phyloP scores from a whole-genome alignment of 1,284 basidiomycete species.

The Boletus sp. region DNA sequence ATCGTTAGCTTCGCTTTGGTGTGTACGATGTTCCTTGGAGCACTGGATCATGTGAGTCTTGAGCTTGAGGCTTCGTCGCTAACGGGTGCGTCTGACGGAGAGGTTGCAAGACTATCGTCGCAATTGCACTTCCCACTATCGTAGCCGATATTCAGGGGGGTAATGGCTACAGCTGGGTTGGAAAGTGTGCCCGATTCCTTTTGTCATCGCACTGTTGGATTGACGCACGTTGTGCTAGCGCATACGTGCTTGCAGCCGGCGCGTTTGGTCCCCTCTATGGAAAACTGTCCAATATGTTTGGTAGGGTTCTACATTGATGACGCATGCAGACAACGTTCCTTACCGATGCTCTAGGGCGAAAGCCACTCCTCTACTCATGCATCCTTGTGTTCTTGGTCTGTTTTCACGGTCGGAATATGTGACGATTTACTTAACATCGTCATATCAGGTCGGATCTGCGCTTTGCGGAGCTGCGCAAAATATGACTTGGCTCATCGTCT shows the following conservation, averaged over 20 bases:
- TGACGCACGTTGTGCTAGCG: conserved; percentile 36
- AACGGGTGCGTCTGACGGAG: neutral
- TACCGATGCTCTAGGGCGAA: conserved; percentile 50
- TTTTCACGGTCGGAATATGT: neutral
- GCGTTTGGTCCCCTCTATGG: conserved; percentile 71
- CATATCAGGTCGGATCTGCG: conserved; percentile 65
- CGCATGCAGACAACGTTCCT: conserved; percentile 47
- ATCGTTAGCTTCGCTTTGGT: conserved; percentile 56
- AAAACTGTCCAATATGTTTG: conserved; percentile 65
- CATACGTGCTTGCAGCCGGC: conserved; percentile 70
- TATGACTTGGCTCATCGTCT: conserved; percentile 72
- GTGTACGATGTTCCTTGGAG: conserved; percentile 56
- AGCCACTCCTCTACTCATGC: conserved; percentile 53
- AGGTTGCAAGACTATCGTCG: conserved; percentile 60
- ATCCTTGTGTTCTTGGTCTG: conserved; percentile 70
- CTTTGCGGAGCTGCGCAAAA: conserved; percentile 80
- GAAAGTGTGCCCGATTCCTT: conserved; percentile 47
- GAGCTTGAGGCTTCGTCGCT: too few species aligned
- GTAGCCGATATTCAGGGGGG: conserved; percentile 68
- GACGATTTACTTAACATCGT: neutral
- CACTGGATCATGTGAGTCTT: conserved; percentile 47
- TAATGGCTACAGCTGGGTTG: conserved; percentile 73
- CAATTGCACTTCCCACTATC: conserved; percentile 76
- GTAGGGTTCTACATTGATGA: conserved; percentile 27
- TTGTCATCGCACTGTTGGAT: conserved; percentile 14